These are phyloP conservation scores for Pestalotiopsis sp. DNA, from an alignment of 2,329 filamentous ascomycete species.

Conservation along the genomic window DNA sequence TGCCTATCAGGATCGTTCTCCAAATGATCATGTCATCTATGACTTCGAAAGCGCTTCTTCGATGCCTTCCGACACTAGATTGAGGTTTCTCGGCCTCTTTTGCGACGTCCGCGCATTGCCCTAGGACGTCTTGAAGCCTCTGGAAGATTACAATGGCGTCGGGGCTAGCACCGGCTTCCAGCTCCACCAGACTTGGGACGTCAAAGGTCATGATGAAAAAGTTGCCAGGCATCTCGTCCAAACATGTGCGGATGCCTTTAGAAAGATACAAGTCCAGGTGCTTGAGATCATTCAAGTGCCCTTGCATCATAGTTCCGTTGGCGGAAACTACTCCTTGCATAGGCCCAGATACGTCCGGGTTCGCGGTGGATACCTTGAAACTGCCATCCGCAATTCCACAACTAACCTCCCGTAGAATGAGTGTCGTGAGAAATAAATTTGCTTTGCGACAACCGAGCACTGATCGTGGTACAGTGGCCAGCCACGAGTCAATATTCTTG, in stretches of 20 bases:
- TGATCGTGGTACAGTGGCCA: background rate
- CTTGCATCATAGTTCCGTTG: background rate
- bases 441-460: background rate
- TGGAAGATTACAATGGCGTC: too few species aligned
- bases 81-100: background rate
- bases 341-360: background rate
- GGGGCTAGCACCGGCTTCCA: too few species aligned
- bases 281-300: background rate
- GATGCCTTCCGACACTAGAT: background rate
- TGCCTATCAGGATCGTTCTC: background rate
- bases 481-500: background rate
- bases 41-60: background rate
- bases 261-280: background rate
- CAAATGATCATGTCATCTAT: background rate
- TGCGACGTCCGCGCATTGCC: background rate
- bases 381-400: too few species aligned
- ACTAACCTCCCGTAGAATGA: background rate
- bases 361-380: too few species aligned
- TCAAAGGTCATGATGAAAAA: background rate
- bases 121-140: background rate
- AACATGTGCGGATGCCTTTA: background rate
- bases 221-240: background rate
- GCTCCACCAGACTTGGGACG: too few species aligned
- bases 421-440: background rate
- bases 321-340: background rate